phyloP scores from a whole-genome alignment of 768 basidiomycete genomes.

The Rhizopogon sp. region DNA sequence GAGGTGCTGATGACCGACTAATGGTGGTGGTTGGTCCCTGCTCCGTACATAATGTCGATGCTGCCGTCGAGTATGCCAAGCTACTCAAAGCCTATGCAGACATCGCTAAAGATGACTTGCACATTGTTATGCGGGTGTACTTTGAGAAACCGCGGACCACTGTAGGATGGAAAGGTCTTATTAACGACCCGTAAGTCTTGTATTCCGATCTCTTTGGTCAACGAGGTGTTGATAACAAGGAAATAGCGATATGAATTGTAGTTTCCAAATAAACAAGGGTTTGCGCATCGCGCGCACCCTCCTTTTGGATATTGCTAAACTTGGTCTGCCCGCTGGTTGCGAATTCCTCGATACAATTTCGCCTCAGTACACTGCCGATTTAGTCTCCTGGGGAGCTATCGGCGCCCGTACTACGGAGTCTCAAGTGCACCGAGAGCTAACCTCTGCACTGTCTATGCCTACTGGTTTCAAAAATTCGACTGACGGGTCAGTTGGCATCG shows the following conservation, averaged over 20 bases:
- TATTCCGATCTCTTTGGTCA: background rate
- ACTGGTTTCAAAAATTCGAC: constrained; percentile 99
- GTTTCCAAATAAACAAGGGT: constrained; percentile 95
- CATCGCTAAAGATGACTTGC: constrained; percentile 73
- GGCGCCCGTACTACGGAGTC: constrained; percentile 91
- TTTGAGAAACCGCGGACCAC: constrained; percentile 97
- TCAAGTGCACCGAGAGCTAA: constrained; percentile 87
- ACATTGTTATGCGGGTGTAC: constrained; percentile 98
- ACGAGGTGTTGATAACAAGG: background rate
- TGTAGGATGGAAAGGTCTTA: constrained; percentile 98
- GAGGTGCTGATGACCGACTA: constrained; percentile 87
- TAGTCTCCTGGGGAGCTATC: constrained; percentile 94
- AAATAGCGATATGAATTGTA: constrained; percentile 70
- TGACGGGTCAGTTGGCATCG: constrained; percentile 87
- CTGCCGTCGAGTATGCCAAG: constrained; percentile 84
- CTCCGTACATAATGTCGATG: constrained; percentile 87
- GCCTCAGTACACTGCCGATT: constrained; percentile 90
- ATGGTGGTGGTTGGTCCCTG: constrained; percentile 93
- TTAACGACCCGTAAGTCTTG: constrained; percentile 75
- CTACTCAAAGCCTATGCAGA: constrained; percentile 79
- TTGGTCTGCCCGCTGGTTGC: constrained; percentile 93
- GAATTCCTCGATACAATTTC: constrained; percentile 84
- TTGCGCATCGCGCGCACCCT: constrained; percentile 83
- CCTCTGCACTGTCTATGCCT: constrained; percentile 86
- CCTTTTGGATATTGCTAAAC: constrained; percentile 81